Conservation (phyloP, 805 yeast species). For the Wickerhamomyces silvicola region DNA sequence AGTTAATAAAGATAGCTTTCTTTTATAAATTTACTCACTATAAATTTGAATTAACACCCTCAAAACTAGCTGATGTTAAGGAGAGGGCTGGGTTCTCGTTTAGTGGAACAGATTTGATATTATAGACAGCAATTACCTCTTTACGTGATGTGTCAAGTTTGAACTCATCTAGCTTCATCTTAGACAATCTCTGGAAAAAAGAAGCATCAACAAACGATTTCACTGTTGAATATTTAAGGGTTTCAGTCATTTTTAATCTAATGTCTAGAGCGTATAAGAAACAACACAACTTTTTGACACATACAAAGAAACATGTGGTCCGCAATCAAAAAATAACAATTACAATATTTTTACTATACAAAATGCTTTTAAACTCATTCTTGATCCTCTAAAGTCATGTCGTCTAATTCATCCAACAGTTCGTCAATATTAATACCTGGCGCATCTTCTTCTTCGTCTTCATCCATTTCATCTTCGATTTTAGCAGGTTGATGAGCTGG, state of each 20-base stretch:
- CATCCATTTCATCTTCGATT: conserved; percentile 37
- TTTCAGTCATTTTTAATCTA: too few relatives aligned
- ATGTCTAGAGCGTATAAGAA: too few relatives aligned
- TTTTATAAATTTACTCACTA: conserved; percentile 4
- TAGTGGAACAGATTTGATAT: conserved; percentile 22
- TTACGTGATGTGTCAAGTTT: conserved; percentile 40
- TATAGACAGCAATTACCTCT: conserved; percentile 22
- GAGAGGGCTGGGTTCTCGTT: conserved; percentile 26
- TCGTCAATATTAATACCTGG: conserved; percentile 90
- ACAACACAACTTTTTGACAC: too few relatives aligned
- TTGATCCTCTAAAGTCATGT: conserved; percentile 72
- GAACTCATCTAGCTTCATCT: conserved; percentile 64
- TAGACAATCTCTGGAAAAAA: conserved; percentile 72
- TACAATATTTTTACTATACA: not conserved
- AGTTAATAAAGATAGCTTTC: conserved; percentile 1
- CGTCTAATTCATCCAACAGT: conserved; percentile 89
- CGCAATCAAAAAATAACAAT: not conserved
- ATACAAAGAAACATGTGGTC: not conserved
- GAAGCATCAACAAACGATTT: conserved; percentile 81
- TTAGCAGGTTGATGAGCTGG: conserved; percentile 5
- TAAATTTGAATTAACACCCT: conserved; percentile 4
- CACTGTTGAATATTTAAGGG: conserved; percentile 33
- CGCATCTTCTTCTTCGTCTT: conserved; percentile 69
- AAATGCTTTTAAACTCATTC: too few relatives aligned
- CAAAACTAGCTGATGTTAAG: conserved; percentile 26